Evolutionary conservation across 225 moss, liverwort and hornwort species (phyloP), one percentile per base, ranked within the genome.

Genomic region (Bryum argenteum): DNA sequence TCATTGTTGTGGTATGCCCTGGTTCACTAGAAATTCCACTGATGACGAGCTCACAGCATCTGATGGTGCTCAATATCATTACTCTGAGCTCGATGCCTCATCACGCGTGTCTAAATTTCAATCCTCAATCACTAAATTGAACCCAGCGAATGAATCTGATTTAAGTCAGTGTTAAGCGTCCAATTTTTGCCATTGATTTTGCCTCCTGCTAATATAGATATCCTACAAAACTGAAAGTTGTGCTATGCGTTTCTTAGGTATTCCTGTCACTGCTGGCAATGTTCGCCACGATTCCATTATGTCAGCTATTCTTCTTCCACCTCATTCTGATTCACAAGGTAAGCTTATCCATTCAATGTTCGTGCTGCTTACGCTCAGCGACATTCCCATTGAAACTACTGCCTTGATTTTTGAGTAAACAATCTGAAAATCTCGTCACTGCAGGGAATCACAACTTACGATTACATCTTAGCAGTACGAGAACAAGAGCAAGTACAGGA

Each of bases 361-460:
- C 44, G 45, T 64, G 47, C 62, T 55, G 14, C 55, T 20, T 51
- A 10, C 1, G 54, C 43, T 20, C 22, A 17, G 51, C 12, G 57
- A n/a, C 22, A 57, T 59, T 19, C 43, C 53, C 61, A 61, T 12
- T 7, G 22, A 43, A 61, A 17, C 10, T 4, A 14, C 2, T 11
- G 40, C 14, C 66, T 41, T 47, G 26, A 61, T 33, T 7, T 17
- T 44, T 38, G 10, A 44, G 20, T 56, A 60, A 42, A 61, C 24
- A 58, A 23, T 59, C 43, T 15, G 16, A 18, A 4, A 48, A n/a
- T 44, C 43, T 53, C 13, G 37, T 18, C 8, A 69, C 75, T 14
- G 18, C 78, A 95, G 95, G 95, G 95, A 42, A 92, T 95, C 41
- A 95, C 90, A 28, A 95, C 95, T 9, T 95, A 95, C 68, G 95